Evolutionary conservation across 2,329 filamentous ascomycete species (phyloP).

Genomic region (Aspergillus ochraceus): DNA sequence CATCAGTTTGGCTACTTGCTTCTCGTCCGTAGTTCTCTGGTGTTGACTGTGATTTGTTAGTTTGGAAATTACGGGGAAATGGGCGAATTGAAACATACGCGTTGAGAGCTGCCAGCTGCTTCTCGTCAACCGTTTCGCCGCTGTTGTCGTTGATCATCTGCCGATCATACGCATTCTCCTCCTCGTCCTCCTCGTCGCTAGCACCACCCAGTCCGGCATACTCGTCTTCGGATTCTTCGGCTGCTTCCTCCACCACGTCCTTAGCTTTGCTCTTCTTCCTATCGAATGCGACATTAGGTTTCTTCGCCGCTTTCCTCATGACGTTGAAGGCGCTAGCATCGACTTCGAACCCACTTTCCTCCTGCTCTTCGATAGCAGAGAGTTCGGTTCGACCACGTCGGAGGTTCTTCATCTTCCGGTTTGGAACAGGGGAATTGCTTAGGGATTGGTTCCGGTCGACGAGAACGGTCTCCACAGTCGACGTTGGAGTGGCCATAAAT

Average conservation of each 20-base stretch:
- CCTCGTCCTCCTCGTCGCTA: slow-evolving; percentile 80
- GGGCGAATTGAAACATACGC: slow-evolving; percentile 64
- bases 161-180: slow-evolving; percentile 73
- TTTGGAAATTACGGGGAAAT: neutral
- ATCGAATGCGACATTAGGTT: slow-evolving; percentile 65
- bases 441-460: slow-evolving; percentile 40
- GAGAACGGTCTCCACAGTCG: slow-evolving; percentile 70
- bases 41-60: slow-evolving; percentile 61
- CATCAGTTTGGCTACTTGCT: slow-evolving; percentile 85
- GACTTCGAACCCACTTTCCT: slow-evolving; percentile 38
- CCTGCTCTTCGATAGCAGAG: slow-evolving; percentile 48
- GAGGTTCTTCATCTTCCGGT: slow-evolving; percentile 58
- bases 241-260: slow-evolving; percentile 86
- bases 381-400: slow-evolving; percentile 48
- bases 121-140: slow-evolving; percentile 74
- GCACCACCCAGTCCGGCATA: slow-evolving; percentile 90
- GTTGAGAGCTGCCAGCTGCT: slow-evolving; percentile 79
- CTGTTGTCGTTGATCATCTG: slow-evolving; percentile 89
- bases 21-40: slow-evolving; percentile 77
- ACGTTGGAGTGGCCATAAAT: slow-evolving; percentile 64
- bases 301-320: slow-evolving; percentile 66
- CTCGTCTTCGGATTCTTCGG: slow-evolving; percentile 96
- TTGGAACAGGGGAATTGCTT: slow-evolving; percentile 65
- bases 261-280: slow-evolving; percentile 85
- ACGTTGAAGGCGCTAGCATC: slow-evolving; percentile 63